Evolutionary conservation across 2,329 filamentous ascomycete species (phyloP), one percentile per base, ranked within the genome.

Genomic region (Byssothecium circinans): DNA sequence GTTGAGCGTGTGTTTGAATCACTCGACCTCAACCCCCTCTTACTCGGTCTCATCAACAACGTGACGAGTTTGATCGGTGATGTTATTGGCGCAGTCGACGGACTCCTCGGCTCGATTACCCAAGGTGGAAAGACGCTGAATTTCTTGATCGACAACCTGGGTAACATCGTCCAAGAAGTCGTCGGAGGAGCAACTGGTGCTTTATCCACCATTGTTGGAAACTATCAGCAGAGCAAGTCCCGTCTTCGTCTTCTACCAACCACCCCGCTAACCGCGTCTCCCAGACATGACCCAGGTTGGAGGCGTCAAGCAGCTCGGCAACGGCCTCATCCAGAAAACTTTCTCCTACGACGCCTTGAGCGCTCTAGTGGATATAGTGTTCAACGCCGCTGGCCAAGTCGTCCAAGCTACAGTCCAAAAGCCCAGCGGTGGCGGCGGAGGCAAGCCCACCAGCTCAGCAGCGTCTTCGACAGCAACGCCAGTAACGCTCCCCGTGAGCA

Each of bases 131-230:
- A 70, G 8, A 78, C 72, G 15, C 72, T 83, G 37, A 78, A 77
- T 53, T 82, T 82, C 70, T 52, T 82, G 32, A 74, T 85, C 50
- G 81, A 84, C 61, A 84, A 84, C 56, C 72, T 84, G 2, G 82
- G 82, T 29, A 84, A 84, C 55, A 84, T 85, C 52, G 79, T 85
- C 1, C 81, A 84, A 58, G 77, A 84, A 56, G 79, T 83, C 0
- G 73, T 72, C 1, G 78, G 76, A 18, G 69, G 66, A 1, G 78
- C 74, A 0, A 75, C 73, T 3, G 67, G 68, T 23, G 59, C 74
- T 2, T 67, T 81, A 1, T 77, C 74, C 47, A 71, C 69, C 17
- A 83, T 85, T 49, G 79, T 84, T 6, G 82, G 82, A 41, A 79
- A 82, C 58, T 85, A 76, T 62, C 60, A 76, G 57, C 70, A 72